Evolutionary conservation across 768 basidiomycete species (phyloP), one percentile per base, ranked within the genome.

Genomic region (Kwoniella sp.): DNA sequence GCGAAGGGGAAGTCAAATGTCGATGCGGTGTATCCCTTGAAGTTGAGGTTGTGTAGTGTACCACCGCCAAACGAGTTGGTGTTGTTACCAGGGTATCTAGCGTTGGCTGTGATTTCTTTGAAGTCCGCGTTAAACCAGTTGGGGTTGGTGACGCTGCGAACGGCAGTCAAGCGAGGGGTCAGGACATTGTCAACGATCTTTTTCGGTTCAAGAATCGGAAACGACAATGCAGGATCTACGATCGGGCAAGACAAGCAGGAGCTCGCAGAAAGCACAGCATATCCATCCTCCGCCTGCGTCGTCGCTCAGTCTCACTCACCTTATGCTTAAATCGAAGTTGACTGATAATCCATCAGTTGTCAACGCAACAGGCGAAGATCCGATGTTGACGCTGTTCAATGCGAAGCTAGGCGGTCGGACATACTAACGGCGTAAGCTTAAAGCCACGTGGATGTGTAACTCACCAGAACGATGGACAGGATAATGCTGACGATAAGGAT

Each of bases 111-210:
- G 56, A 79, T 78, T 46, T 75, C 64, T 47, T 71, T 62, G 63
- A 80, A 78, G 59, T 77, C 60, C 33, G 74, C 77, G 24, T 69
- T 73, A 69, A 80, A 80, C 77, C 77, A 80, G 53, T 80, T 80
- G 4, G 79, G 79, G 49, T 80, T 80, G 8, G 70, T 58, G 17
- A 77, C 79, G 49, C 69, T 71, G 44, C 17, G 2, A 19, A n/a
- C n/a, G n/a, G n/a, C n/a, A n/a, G n/a, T n/a, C n/a, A n/a, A n/a
- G n/a, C n/a, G n/a, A n/a, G n/a, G n/a, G n/a, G n/a, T n/a, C n/a
- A n/a, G n/a, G n/a, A n/a, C n/a, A n/a, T n/a, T n/a, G 17, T 44
- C 40, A 44, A 15, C 17, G 2, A 22, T 17, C 33, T 33, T 33
- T 6, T 33, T 13, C 13, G n/a, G n/a, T n/a, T n/a, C n/a, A n/a